Percentiles rank a stretch among this genome's conserved stretches.
Evolutionary conservation across 2,329 filamentous ascomycete genomes (phyloP).

Genomic region (Nigrospora sphaerica): DNA sequence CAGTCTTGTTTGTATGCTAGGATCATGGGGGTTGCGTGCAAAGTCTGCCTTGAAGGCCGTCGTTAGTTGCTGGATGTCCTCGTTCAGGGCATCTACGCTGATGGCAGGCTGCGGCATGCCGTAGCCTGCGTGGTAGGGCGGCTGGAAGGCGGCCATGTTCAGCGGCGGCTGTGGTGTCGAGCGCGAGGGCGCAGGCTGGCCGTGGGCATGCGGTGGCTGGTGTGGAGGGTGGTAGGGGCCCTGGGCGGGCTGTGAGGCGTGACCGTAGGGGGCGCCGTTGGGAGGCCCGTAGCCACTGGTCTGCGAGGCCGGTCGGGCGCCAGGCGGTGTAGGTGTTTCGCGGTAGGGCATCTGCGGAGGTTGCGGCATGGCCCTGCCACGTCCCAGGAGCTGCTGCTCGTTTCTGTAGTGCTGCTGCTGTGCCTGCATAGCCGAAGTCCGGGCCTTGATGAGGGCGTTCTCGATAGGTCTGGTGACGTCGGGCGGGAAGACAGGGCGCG

Average conservation of each 20-base stretch:
- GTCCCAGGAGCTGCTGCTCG: conserved; percentile 48
- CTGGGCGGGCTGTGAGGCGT: conserved; percentile 11
- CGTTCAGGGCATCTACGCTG: conserved; percentile 69
- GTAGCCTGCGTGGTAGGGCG: conserved; percentile 31
- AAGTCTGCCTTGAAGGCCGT: conserved; percentile 65
- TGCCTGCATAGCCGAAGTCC: conserved; percentile 52
- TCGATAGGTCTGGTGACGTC: conserved; percentile 89
- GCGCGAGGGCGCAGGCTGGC: conserved; percentile 20
- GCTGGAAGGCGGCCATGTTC: conserved; percentile 32
- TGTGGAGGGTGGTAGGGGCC: neutral
- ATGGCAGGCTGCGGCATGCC: conserved; percentile 36
- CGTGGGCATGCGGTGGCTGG: conserved; percentile 3
- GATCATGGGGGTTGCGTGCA: conserved; percentile 68
- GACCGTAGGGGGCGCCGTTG: conserved; percentile 18
- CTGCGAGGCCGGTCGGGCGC: conserved; percentile 28
- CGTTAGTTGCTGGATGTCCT: conserved; percentile 77
- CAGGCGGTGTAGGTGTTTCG: conserved; percentile 69
- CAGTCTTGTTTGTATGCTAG: conserved; percentile 68
- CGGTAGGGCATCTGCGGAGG: conserved; percentile 47
- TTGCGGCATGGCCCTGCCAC: conserved; percentile 43
- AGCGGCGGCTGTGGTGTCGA: conserved; percentile 31
- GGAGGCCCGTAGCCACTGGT: conserved; percentile 19
- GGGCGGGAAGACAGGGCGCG: conserved; percentile 82
- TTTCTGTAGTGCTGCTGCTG: conserved; percentile 48
- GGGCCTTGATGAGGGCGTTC: conserved; percentile 82